phyloP scores from a whole-genome alignment of 352 stramenopile genomes.

The Globisporangium nunn region DNA sequence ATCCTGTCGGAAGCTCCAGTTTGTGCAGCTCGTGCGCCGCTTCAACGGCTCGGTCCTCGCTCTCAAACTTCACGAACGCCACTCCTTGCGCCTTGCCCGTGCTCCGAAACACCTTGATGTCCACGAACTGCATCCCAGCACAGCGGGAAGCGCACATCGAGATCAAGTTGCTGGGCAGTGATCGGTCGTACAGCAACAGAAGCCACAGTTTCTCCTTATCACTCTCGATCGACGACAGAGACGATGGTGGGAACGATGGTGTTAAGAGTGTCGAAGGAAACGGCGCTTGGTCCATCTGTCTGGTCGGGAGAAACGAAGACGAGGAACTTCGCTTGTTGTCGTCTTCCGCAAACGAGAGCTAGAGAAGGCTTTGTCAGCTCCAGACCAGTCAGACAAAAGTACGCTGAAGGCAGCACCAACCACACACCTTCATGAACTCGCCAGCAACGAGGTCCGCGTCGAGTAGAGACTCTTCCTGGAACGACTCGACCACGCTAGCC shows the following conservation, averaged over 20 bases:
- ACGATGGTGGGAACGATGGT: slow-evolving; percentile 1
- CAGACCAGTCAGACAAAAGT: not conserved
- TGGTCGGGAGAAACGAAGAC: slow-evolving; percentile 2
- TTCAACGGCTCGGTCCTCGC: slow-evolving; percentile 29
- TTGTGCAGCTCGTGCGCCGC: slow-evolving; percentile 54
- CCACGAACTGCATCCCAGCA: slow-evolving; percentile 71
- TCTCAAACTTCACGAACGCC: slow-evolving; percentile 72
- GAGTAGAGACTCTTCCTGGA: slow-evolving; percentile 20
- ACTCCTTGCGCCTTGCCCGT: slow-evolving; percentile 59
- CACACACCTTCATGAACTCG: slow-evolving; percentile 49
- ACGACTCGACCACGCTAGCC: slow-evolving; percentile 45
- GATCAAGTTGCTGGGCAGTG: slow-evolving; percentile 51
- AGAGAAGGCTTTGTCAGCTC: not conserved
- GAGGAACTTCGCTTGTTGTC: slow-evolving; percentile 16
- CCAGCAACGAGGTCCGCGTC: slow-evolving; percentile 20
- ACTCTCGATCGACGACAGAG: slow-evolving; percentile 5
- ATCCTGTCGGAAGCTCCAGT: slow-evolving; percentile 40
- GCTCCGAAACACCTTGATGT: slow-evolving; percentile 70
- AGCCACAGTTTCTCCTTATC: slow-evolving; percentile 46
- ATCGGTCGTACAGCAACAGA: slow-evolving; percentile 60
- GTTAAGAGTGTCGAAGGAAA: slow-evolving; percentile 1
- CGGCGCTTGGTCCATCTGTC: slow-evolving; percentile 2
- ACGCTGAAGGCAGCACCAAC: not conserved
- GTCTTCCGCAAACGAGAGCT: slow-evolving; percentile 37
- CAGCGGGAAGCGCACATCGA: slow-evolving; percentile 52